These are phyloP conservation scores for Cyclotella atomus DNA, from an alignment of 108 stramenopile genomes.

Conservation along the genomic window DNA sequence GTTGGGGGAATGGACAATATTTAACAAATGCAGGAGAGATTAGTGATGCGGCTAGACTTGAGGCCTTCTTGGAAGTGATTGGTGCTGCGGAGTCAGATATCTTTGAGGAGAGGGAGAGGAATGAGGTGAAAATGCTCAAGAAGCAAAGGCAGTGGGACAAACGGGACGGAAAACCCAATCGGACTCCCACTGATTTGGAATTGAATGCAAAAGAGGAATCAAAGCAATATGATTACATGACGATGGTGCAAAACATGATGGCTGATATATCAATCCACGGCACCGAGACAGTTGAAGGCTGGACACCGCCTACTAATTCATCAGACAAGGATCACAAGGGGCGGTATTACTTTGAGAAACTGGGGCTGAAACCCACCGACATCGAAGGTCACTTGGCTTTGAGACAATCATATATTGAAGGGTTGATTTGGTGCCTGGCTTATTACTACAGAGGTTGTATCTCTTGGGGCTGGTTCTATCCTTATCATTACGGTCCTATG, in stretches of 20 bases:
- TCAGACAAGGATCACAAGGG: conserved; percentile 94
- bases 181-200: conserved; percentile 82
- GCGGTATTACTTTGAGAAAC: conserved; percentile 94
- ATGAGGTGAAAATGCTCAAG: conserved; percentile 76
- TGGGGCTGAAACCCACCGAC: conserved; percentile 83
- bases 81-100: conserved; percentile 89
- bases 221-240: conserved; percentile 77
- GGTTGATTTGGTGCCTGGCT: conserved; percentile 98
- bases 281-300: conserved; percentile 67
- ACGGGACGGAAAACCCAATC: conserved; percentile 67
- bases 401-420: conserved; percentile 90
- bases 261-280: conserved; percentile 47
- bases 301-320: conserved; percentile 49
- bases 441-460: conserved; percentile 99
- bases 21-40: conserved; percentile 89
- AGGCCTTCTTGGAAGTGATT: conserved; percentile 82
- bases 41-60: conserved; percentile 72
- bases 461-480: conserved; percentile 99
- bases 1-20: conserved; percentile 89
- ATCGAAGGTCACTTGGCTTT: conserved; percentile 71
- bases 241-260: conserved; percentile 73
- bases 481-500: conserved; percentile 97
- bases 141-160: conserved; percentile 87
- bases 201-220: conserved; percentile 71
- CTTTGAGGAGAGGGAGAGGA: conserved; percentile 77